phyloP scores from a whole-genome alignment of 768 basidiomycete genomes.

The Rhizopogon vesiculosus region DNA sequence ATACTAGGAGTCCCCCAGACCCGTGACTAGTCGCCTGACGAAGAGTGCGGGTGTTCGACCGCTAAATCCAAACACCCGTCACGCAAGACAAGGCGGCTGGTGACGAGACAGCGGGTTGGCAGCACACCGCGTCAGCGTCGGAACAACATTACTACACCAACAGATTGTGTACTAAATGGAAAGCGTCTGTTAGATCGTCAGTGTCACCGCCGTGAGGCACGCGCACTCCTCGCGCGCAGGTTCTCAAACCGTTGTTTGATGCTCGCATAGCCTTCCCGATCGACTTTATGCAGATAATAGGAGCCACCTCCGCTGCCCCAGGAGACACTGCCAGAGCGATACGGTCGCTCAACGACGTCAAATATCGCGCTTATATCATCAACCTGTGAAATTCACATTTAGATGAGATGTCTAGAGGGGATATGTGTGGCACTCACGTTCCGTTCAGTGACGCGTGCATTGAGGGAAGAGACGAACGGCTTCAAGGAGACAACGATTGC shows the following conservation, averaged over 20 bases:
- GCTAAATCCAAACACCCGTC: too few species aligned
- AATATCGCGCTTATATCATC: conserved; percentile 83
- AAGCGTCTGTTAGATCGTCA: not conserved
- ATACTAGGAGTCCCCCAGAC: too few species aligned
- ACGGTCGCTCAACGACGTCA: conserved; percentile 63
- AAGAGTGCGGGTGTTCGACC: too few species aligned
- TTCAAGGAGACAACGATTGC: conserved; percentile 86
- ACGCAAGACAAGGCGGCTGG: too few species aligned
- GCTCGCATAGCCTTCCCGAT: conserved; percentile 64
- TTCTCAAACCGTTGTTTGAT: conserved; percentile 55
- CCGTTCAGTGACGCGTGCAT: conserved; percentile 77
- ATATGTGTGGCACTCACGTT: conserved; percentile 47
- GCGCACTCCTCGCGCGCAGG: conserved; percentile 26
- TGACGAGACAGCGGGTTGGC: too few species aligned
- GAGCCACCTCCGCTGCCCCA: conserved; percentile 71
- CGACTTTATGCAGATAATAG: conserved; percentile 76
- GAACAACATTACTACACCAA: not conserved
- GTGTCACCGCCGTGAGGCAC: conserved; percentile 18
- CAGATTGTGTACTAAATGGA: not conserved
- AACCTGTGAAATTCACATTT: conserved; percentile 35
- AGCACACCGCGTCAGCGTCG: not conserved
- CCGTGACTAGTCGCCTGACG: too few species aligned
- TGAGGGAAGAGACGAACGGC: conserved; percentile 70
- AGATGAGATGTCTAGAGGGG: not conserved
- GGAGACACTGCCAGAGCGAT: conserved; percentile 72